Evolutionary conservation across 768 basidiomycete species (phyloP).

Genomic region (Gelatoporia subvermispora): DNA sequence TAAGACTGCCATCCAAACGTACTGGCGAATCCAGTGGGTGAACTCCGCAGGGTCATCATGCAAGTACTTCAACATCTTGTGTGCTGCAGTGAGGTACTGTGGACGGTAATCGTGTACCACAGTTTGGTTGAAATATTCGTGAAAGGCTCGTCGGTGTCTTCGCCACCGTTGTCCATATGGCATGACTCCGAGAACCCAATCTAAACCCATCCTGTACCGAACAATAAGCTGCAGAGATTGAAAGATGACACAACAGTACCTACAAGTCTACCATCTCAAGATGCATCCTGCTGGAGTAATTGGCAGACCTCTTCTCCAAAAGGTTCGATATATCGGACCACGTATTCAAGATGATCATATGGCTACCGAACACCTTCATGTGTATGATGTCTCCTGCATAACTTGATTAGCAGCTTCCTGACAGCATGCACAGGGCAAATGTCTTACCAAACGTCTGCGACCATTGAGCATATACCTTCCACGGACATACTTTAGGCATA

Average conservation of each 20-base stretch:
- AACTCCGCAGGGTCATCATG: no score
- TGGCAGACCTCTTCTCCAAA: conserved; percentile 16
- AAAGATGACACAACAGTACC: neutral
- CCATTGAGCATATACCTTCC: conserved; percentile 15
- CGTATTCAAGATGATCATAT: conserved; percentile 10
- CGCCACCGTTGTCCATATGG: conserved; percentile 1
- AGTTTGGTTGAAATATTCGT: no score
- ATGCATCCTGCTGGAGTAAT: conserved; percentile 7
- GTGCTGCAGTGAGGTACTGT: no score
- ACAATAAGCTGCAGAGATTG: neutral
- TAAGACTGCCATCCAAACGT: no score
- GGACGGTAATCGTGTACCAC: no score
- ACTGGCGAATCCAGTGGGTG: no score
- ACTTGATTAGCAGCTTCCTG: neutral
- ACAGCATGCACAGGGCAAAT: neutral
- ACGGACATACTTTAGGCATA: conserved; percentile 16
- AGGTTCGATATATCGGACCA: conserved; percentile 11
- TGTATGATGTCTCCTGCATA: conserved; percentile 4
- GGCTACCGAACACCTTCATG: conserved; percentile 7
- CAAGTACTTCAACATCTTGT: no score
- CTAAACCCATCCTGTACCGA: neutral
- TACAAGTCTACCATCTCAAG: conserved; percentile 4
- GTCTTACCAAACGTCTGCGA: conserved; percentile 10
- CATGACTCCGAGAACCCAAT: neutral
- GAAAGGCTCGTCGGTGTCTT: no score